A percentile compares a stretch with the other conserved stretches of the same genome.
These are phyloP conservation scores for Collybiopsis luxurians DNA, from an alignment of 768 basidiomycete genomes.

Conservation along the genomic window DNA sequence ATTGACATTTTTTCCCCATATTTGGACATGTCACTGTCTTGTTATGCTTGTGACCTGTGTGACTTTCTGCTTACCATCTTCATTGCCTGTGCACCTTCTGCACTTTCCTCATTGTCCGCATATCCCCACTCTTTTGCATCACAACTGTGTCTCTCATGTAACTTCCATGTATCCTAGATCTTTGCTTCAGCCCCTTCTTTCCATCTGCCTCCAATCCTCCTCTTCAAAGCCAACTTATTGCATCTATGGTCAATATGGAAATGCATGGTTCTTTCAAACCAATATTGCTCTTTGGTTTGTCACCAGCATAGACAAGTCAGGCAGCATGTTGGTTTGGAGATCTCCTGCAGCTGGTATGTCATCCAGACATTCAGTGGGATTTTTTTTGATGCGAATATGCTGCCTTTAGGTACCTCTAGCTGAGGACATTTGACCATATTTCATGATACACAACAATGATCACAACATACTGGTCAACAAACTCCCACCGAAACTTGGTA, in stretches of 20 bases:
- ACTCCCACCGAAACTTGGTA: slow-evolving; percentile 70
- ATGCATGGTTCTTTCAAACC: slow-evolving; percentile 88
- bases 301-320: slow-evolving; percentile 80
- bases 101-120: no score
- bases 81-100: no score
- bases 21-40: no score
- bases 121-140: no score
- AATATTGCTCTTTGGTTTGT: slow-evolving; percentile 75
- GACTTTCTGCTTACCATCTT: no score
- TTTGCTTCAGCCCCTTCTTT: slow-evolving; percentile 64
- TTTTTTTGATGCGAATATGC: not conserved
- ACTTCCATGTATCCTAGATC: slow-evolving; percentile 40
- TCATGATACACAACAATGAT: slow-evolving; percentile 95
- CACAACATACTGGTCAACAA: slow-evolving; percentile 73
- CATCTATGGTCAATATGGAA: slow-evolving; percentile 92
- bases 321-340: slow-evolving; percentile 93
- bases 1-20: no score
- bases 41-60: no score
- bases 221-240: slow-evolving; percentile 62
- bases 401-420: slow-evolving; percentile 71
- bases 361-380: not conserved
- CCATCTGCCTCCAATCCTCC: slow-evolving; percentile 51
- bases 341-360: slow-evolving; percentile 72
- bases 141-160: no score
- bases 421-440: slow-evolving; percentile 88